Evolutionary conservation across 345 rosid species (phyloP).

Genomic region (Moricandia moricandioides): DNA sequence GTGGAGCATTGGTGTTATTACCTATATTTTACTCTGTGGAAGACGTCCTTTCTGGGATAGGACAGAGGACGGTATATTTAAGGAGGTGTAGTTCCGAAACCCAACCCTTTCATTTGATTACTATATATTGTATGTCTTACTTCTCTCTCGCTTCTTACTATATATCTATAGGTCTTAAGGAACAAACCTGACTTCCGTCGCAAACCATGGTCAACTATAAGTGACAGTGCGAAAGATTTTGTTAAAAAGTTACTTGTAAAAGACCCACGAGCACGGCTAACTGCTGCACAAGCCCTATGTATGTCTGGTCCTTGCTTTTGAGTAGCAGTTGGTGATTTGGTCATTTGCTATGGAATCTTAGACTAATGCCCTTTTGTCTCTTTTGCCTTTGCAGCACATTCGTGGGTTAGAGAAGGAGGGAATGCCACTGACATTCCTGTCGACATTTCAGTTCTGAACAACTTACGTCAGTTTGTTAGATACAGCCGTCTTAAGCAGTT

Average conservation of each 20-base stretch:
- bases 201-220: constrained; percentile 91
- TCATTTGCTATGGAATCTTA: not conserved
- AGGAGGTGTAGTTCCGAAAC: constrained; percentile 59
- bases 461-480: constrained; percentile 90
- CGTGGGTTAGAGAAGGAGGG: constrained; percentile 99
- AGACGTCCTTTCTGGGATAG: constrained; percentile 98
- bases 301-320: constrained; percentile 27
- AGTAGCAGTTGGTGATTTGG: not conserved
- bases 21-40: constrained; percentile 93
- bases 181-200: constrained; percentile 94
- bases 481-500: constrained; percentile 93
- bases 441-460: constrained; percentile 86
- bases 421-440: constrained; percentile 92
- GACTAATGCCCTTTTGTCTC: not conserved
- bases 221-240: constrained; percentile 86
- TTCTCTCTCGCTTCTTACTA: constrained; percentile 22
- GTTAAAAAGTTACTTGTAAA: constrained; percentile 85
- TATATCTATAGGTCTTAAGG: constrained; percentile 60
- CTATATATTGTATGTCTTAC: not conserved
- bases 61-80: constrained; percentile 98
- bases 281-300: constrained; percentile 98
- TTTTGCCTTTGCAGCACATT: constrained; percentile 64
- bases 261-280: constrained; percentile 88
- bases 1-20: constrained; percentile 98
- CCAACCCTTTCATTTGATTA: not conserved